phyloP scores from a whole-genome alignment of 352 stramenopile species.

The Plasmopara viticola region DNA sequence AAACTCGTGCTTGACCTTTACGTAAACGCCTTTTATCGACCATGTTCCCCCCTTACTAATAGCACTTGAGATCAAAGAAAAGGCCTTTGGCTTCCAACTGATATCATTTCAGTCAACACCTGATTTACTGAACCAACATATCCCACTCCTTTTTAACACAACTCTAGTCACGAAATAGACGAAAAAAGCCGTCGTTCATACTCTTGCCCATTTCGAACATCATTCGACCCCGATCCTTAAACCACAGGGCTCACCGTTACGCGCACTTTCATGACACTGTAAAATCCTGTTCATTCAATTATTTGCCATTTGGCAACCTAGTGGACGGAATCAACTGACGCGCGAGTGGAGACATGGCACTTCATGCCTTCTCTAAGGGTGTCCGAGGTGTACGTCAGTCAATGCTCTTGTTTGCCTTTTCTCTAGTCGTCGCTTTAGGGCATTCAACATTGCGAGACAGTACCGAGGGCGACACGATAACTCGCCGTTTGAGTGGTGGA shows the following conservation, averaged over 20 bases:
- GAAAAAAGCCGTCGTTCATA: no score
- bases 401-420: neutral
- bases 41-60: no score
- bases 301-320: neutral
- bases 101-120: no score
- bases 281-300: neutral
- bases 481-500: constrained; percentile 19
- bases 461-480: neutral
- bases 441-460: neutral
- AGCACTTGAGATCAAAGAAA: no score
- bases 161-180: no score
- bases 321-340: neutral
- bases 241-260: neutral
- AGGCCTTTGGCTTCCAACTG: no score
- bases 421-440: neutral
- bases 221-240: neutral
- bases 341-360: neutral
- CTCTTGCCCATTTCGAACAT: no score
- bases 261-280: neutral
- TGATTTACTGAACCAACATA: no score
- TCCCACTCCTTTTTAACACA: no score
- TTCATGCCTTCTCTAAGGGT: neutral
- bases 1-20: no score
- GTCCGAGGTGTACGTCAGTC: neutral
- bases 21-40: no score